These are phyloP conservation scores for Vitis hybrid DNA, from an alignment of 177 flowering plant species.

Conservation along the genomic window DNA sequence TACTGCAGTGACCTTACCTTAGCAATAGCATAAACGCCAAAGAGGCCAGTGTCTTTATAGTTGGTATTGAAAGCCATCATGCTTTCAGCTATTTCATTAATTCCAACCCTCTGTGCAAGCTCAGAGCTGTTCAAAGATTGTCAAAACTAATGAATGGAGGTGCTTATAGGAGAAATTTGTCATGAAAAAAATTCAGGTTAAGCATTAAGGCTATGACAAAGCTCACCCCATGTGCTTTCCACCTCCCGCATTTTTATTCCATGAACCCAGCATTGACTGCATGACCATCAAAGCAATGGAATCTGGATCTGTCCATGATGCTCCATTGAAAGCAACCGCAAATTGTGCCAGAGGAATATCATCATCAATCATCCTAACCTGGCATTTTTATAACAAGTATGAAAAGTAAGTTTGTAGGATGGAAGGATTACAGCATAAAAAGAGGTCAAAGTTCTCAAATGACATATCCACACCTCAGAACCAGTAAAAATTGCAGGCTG, in stretches of 20 bases:
- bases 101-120: slow-evolving; percentile 85
- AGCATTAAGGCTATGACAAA: neutral
- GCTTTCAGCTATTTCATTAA: slow-evolving; percentile 86
- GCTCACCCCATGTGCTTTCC: slow-evolving; percentile 97
- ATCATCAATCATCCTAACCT: slow-evolving; percentile 88
- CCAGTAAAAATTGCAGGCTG: slow-evolving; percentile 89
- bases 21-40: slow-evolving; percentile 95
- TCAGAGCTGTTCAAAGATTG: slow-evolving; percentile 57
- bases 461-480: slow-evolving; percentile 67
- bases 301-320: slow-evolving; percentile 99
- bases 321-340: slow-evolving; percentile 95
- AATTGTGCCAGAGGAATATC: slow-evolving; percentile 92
- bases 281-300: slow-evolving; percentile 96
- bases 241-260: slow-evolving; percentile 74
- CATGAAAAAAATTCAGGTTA: neutral
- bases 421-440: neutral
- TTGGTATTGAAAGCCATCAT: slow-evolving; percentile 86
- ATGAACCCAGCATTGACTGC: slow-evolving; percentile 92
- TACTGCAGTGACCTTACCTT: slow-evolving; percentile 40
- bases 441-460: neutral
- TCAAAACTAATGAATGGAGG: slow-evolving; percentile 5
- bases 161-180: neutral
- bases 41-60: slow-evolving; percentile 87
- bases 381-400: slow-evolving; percentile 13
- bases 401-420: neutral